phyloP scores from a whole-genome alignment of 371 early-diverging fungal species.

The Saksenaea vasiformis region DNA sequence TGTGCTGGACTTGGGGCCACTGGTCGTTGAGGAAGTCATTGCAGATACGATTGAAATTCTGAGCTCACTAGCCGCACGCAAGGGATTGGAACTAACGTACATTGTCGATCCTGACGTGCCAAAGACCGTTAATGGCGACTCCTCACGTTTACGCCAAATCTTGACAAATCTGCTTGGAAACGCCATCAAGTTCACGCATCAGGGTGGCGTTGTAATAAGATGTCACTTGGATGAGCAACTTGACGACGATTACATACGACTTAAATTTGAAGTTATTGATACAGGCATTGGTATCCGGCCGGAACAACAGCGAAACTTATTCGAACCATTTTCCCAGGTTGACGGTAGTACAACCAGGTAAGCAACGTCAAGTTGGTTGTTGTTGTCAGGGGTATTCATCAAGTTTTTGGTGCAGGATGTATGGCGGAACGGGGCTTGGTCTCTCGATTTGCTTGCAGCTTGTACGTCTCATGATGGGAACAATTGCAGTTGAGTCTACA shows the following conservation, averaged over 20 bases:
- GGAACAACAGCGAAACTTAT: constrained; percentile 54
- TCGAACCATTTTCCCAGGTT: constrained; percentile 67
- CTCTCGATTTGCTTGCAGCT: constrained; percentile 60
- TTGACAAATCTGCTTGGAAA: constrained; percentile 58
- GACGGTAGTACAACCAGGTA: constrained; percentile 57
- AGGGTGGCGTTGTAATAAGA: constrained; percentile 57
- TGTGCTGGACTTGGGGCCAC: constrained; percentile 47
- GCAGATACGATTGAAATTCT: constrained; percentile 58
- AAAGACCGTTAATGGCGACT: constrained; percentile 37
- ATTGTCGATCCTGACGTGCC: constrained; percentile 53
- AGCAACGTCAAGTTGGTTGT: neutral
- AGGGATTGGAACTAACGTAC: constrained; percentile 54
- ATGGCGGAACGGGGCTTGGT: constrained; percentile 70
- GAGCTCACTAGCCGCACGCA: constrained; percentile 50
- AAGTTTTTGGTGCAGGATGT: constrained; percentile 24
- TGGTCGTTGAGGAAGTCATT: constrained; percentile 57
- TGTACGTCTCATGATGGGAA: constrained; percentile 61
- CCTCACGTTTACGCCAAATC: constrained; percentile 49
- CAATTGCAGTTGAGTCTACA: constrained; percentile 51
- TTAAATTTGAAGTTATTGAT: constrained; percentile 59
- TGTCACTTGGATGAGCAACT: constrained; percentile 34
- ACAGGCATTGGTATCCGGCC: constrained; percentile 64
- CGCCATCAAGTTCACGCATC: constrained; percentile 69
- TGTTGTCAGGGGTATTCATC: neutral
- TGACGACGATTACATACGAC: constrained; percentile 17